These are phyloP conservation scores for Cardamine occulta DNA, from an alignment of 345 rosid genomes.

Conservation along the genomic window DNA sequence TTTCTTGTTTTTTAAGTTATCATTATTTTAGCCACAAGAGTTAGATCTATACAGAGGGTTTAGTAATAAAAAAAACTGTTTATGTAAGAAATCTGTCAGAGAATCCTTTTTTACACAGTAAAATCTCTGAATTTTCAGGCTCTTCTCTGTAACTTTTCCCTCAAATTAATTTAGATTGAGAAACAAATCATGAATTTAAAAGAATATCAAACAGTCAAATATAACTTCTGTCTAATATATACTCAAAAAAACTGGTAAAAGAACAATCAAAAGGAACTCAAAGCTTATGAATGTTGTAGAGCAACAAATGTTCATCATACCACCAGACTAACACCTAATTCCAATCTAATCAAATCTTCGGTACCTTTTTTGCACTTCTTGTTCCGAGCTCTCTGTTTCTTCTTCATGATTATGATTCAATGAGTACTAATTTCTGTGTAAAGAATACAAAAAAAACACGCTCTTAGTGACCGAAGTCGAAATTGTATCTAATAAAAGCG, in stretches of 20 bases:
- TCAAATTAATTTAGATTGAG: not conserved
- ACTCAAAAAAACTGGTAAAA: slow-evolving; percentile 27
- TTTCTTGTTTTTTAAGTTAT: slow-evolving; percentile 16
- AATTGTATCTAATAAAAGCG: not conserved
- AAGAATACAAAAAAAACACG: not conserved
- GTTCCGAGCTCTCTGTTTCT: not conserved
- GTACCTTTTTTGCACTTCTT: slow-evolving; percentile 21
- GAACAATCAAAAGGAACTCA: slow-evolving; percentile 7
- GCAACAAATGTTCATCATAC: slow-evolving; percentile 31
- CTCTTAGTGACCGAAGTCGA: not conserved
- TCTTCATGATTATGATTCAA: slow-evolving; percentile 15
- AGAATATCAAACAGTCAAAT: slow-evolving; percentile 22
- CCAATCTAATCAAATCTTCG: slow-evolving; percentile 24
- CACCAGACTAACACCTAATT: slow-evolving; percentile 23
- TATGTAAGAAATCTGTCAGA: slow-evolving; percentile 38
- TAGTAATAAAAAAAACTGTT: slow-evolving; percentile 37
- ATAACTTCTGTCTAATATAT: slow-evolving; percentile 24
- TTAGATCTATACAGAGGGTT: slow-evolving; percentile 44
- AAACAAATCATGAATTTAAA: slow-evolving; percentile 11
- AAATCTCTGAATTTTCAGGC: slow-evolving; percentile 16
- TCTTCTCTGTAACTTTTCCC: not conserved
- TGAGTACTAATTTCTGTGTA: slow-evolving; percentile 36
- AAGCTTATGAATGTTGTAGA: slow-evolving; percentile 20
- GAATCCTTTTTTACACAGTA: slow-evolving; percentile 24
- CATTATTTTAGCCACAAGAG: slow-evolving; percentile 31